These are phyloP conservation scores for Pseudohalonectria lignicola DNA, from an alignment of 2,329 filamentous ascomycete genomes.

Conservation along the genomic window DNA sequence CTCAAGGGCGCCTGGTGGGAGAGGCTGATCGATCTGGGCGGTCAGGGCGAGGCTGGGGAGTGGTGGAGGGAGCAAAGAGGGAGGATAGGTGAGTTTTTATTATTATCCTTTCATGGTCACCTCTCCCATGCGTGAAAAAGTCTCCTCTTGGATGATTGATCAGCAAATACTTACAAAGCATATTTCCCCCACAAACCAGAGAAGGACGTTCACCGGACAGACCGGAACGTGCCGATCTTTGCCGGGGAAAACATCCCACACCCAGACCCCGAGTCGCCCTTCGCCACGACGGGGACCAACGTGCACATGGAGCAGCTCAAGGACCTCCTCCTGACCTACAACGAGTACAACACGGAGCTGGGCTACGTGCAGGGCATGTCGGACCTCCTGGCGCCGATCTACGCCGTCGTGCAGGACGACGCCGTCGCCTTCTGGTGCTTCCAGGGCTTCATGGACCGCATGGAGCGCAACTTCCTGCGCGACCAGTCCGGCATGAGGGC, in stretches of 20 bases:
- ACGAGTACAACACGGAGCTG: constrained; percentile 91
- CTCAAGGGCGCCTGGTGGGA: constrained; percentile 97
- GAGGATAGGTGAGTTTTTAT: constrained; percentile 84
- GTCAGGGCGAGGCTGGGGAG: constrained; percentile 72
- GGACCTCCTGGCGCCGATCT: constrained; percentile 85
- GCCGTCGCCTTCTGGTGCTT: constrained; percentile 96
- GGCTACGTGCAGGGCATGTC: constrained; percentile 99
- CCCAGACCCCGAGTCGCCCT: constrained; percentile 90
- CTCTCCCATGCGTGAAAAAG: not conserved
- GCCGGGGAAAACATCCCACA: constrained; percentile 93
- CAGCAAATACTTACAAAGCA: not conserved
- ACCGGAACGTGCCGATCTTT: constrained; percentile 90
- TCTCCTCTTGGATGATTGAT: not conserved
- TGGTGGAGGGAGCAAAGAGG: constrained; percentile 95
- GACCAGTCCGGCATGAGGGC: constrained; percentile 94
- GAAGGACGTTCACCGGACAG: constrained; percentile 96
- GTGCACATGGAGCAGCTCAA: constrained; percentile 98
- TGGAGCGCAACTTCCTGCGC: constrained; percentile 93
- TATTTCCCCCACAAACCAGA: too few species aligned
- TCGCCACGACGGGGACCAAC: constrained; percentile 86
- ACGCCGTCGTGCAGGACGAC: constrained; percentile 93
- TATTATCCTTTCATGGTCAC: too few species aligned
- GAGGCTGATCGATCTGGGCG: constrained; percentile 70
- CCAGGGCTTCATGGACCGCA: constrained; percentile 90
- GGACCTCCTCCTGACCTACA: constrained; percentile 97